phyloP scores from a whole-genome alignment of 2,329 filamentous ascomycete species.

The Calonectria henricotiae region DNA sequence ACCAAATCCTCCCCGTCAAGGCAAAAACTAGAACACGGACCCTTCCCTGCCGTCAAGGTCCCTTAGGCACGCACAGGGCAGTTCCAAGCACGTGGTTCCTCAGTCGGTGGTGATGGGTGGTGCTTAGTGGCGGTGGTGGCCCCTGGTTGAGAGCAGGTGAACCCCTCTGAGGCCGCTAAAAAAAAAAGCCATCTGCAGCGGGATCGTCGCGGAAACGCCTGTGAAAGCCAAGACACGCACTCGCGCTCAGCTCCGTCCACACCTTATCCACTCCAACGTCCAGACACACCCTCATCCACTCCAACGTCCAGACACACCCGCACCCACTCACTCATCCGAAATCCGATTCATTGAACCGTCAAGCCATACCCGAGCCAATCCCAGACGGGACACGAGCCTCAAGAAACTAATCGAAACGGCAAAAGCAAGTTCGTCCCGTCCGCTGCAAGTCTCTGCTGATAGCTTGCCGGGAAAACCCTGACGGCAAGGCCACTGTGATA shows the following conservation, averaged over 20 bases:
- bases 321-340: constrained; percentile 31
- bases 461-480: constrained; percentile 31
- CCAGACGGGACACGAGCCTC: constrained; percentile 28
- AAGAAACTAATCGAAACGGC: constrained; percentile 19
- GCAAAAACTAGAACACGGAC: background rate
- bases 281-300: constrained; percentile 30
- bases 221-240: constrained; percentile 12
- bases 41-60: constrained; percentile 30
- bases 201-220: constrained; percentile 30
- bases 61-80: constrained; percentile 49
- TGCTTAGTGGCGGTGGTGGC: constrained; percentile 33
- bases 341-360: constrained; percentile 34
- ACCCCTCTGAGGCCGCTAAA: constrained; percentile 37
- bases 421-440: constrained; percentile 25
- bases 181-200: constrained; percentile 33
- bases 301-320: constrained; percentile 23
- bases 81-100: constrained; percentile 45
- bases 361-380: constrained; percentile 47
- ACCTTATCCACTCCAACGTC: background rate
- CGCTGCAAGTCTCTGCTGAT: constrained; percentile 20
- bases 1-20: background rate
- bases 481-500: constrained; percentile 23
- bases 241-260: constrained; percentile 11
- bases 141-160: constrained; percentile 35
- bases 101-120: constrained; percentile 30